Percentiles rank a stretch among this genome's conserved stretches.
Conservation (phyloP, 768 basidiomycete genomes). For the Leccinellum rugosiceps region DNA sequence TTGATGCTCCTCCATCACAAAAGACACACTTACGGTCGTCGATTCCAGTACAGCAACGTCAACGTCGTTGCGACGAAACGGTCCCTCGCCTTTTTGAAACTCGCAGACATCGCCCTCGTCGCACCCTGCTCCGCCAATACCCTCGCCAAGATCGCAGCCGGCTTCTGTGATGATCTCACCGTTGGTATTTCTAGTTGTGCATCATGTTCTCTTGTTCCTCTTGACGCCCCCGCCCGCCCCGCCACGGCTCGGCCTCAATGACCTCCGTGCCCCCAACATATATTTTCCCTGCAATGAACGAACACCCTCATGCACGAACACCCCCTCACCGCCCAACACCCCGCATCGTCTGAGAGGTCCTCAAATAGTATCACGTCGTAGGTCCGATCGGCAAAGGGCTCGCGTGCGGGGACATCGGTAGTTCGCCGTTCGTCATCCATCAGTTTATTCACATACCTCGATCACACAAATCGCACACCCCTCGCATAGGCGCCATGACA, state of each 20-base stretch:
- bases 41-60: constrained; percentile 63
- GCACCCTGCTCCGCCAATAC: constrained; percentile 97
- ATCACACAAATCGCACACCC: neutral
- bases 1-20: constrained; percentile 33
- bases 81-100: constrained; percentile 74
- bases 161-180: constrained; percentile 85
- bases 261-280: constrained; percentile 83
- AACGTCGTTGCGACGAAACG: constrained; percentile 79
- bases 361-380: constrained; percentile 73
- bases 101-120: constrained; percentile 58
- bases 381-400: constrained; percentile 87
- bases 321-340: constrained; percentile 82
- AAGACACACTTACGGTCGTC: neutral
- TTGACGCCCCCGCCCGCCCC: too few species aligned
- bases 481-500: constrained; percentile 80
- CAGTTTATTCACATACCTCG: neutral
- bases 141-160: constrained; percentile 86
- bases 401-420: constrained; percentile 91
- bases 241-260: constrained; percentile 30
- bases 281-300: constrained; percentile 98
- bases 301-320: constrained; percentile 98
- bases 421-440: constrained; percentile 17
- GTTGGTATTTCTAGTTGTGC: constrained; percentile 44
- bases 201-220: neutral
- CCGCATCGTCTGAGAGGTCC: constrained; percentile 79